Percentiles rank a stretch among this genome's conserved stretches.
Evolutionary conservation across 306 rosid genomes (phyloP).

Genomic region (Coriaria nepalensis): DNA sequence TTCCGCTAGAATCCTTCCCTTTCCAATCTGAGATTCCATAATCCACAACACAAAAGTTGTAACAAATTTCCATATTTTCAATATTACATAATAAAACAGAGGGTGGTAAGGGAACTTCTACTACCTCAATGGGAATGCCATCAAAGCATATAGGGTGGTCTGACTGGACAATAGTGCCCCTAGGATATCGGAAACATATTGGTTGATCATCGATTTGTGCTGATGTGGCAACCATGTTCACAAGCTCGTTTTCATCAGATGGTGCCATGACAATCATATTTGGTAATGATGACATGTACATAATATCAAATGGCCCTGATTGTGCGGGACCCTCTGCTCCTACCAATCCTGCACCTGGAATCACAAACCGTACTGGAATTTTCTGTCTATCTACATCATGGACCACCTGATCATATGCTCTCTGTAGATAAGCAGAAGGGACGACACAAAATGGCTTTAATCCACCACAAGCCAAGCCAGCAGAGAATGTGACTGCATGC

Average conservation of each 20-base stretch:
- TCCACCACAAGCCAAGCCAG: constrained; percentile 88
- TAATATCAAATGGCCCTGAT: constrained; percentile 83
- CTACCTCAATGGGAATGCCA: constrained; percentile 73
- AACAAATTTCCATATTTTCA: not conserved
- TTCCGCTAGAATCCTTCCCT: constrained; percentile 65
- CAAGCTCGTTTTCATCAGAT: constrained; percentile 67
- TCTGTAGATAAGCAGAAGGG: constrained; percentile 75
- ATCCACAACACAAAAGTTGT: not conserved
- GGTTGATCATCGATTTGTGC: constrained; percentile 51
- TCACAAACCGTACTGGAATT: constrained; percentile 80
- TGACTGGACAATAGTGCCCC: constrained; percentile 43
- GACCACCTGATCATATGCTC: constrained; percentile 92
- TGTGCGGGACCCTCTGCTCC: constrained; percentile 84
- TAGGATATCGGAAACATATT: constrained; percentile 83
- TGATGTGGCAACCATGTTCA: constrained; percentile 84
- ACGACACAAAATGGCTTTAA: constrained; percentile 88
- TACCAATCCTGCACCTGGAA: constrained; percentile 81
- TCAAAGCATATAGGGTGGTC: constrained; percentile 18
- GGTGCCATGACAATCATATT: constrained; percentile 98
- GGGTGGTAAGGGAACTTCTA: constrained; percentile 2
- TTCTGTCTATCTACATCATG: constrained; percentile 87
- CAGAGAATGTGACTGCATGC: constrained; percentile 92
- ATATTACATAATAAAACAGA: not conserved
- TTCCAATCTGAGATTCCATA: constrained; percentile 50
- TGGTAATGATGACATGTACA: constrained; percentile 88